Conservation (phyloP, 179 eudicot genomes). For the Beta macrorhiza region DNA sequence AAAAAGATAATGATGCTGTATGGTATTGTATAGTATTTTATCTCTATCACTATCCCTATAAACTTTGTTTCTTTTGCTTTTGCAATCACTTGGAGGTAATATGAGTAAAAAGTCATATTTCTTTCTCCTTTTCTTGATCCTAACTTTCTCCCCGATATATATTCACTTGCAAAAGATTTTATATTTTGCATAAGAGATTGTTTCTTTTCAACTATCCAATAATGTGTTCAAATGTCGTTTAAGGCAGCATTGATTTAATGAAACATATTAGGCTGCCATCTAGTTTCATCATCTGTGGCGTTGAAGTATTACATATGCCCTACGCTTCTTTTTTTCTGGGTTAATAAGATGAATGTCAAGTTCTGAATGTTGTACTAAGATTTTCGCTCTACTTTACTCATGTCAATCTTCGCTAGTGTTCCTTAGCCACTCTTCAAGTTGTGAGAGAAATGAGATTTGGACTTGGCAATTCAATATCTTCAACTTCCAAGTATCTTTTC, state of each 20-base stretch:
- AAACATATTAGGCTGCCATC: background rate
- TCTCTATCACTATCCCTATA: background rate
- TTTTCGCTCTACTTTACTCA: background rate
- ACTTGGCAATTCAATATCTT: background rate
- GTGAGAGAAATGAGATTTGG: background rate
- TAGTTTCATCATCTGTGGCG: background rate
- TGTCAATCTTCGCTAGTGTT: background rate
- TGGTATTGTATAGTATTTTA: background rate
- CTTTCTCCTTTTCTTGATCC: background rate
- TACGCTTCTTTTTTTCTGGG: too few species aligned
- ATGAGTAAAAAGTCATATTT: too few species aligned
- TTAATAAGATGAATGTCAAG: background rate
- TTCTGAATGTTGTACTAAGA: background rate
- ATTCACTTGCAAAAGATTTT: background rate
- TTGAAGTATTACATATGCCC: background rate
- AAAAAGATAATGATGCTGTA: background rate
- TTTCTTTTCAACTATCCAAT: background rate
- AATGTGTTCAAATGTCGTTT: background rate
- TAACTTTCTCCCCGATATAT: background rate
- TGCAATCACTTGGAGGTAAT: background rate
- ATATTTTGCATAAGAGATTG: background rate
- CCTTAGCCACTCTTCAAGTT: background rate
- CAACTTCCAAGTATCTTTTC: background rate
- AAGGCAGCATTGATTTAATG: background rate
- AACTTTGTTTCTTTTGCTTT: background rate